These are phyloP conservation scores for Collybia nuda DNA, from an alignment of 768 basidiomycete species.

Conservation along the genomic window DNA sequence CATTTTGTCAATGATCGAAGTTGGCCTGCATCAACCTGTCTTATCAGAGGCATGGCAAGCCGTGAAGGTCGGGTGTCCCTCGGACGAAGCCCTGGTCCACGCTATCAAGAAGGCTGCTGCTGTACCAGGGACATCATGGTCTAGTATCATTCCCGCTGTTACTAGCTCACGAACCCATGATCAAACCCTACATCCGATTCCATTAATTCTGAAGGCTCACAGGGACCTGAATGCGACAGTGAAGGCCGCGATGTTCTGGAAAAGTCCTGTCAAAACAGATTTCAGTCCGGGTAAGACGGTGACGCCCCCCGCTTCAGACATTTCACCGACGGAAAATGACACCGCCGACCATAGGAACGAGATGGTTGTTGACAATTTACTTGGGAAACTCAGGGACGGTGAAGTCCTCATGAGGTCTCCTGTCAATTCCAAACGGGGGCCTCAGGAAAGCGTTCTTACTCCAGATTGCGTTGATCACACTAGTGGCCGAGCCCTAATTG, in stretches of 20 bases:
- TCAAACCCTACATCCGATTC: conserved; percentile 32
- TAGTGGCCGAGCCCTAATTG: no score
- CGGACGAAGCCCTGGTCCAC: conserved; percentile 41
- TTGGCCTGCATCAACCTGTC: conserved; percentile 31
- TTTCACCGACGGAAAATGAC: conserved; percentile 16
- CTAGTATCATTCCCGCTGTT: conserved; percentile 35
- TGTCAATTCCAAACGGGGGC: background rate
- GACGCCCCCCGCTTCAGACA: conserved; percentile 15
- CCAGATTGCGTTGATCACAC: no score
- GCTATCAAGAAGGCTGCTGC: conserved; percentile 42
- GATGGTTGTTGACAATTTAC: conserved; percentile 31
- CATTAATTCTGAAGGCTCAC: conserved; percentile 26
- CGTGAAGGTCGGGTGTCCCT: conserved; percentile 26
- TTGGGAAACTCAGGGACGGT: conserved; percentile 19
- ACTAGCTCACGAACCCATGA: conserved; percentile 28
- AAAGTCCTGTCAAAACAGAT: conserved; percentile 28
- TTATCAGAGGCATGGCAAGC: conserved; percentile 26
- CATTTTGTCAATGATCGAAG: conserved; percentile 34
- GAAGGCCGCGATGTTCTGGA: conserved; percentile 38
- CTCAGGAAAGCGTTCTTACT: background rate
- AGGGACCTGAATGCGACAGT: conserved; percentile 25
- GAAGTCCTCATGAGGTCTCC: background rate
- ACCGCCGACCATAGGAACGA: conserved; percentile 12
- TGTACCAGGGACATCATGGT: conserved; percentile 39
- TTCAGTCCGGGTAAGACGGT: conserved; percentile 6